These are phyloP conservation scores for Sanchytrium tribonematis DNA, from an alignment of 371 early-diverging fungal genomes.

Conservation along the genomic window DNA sequence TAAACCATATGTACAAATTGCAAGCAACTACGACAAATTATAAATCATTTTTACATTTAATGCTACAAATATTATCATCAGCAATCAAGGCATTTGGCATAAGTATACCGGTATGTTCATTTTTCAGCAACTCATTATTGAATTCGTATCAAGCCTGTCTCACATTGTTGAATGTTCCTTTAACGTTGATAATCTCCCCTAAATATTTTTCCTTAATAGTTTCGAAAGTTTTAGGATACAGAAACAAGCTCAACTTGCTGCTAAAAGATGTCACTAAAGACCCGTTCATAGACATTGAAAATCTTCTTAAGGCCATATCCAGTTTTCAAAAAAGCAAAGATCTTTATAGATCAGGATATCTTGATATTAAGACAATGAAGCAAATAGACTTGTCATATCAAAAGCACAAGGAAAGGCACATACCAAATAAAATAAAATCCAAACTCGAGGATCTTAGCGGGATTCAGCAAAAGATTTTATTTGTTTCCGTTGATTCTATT, in stretches of 20 bases:
- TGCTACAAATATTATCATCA: neutral
- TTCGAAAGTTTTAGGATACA: neutral
- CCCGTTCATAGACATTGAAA: neutral
- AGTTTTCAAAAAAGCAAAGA: neutral
- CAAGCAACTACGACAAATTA: neutral
- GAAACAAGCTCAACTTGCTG: neutral
- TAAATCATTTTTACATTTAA: neutral
- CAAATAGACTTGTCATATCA: neutral
- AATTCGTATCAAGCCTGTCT: neutral
- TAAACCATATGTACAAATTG: neutral
- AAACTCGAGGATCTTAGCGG: neutral
- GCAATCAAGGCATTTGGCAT: neutral
- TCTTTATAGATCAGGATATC: neutral
- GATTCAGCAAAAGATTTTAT: neutral
- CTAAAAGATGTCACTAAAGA: neutral
- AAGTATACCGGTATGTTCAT: neutral
- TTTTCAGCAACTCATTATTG: neutral
- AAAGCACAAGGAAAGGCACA: neutral
- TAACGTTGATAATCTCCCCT: neutral
- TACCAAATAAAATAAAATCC: constrained; percentile 1
- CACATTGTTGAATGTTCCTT: neutral
- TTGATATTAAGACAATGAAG: neutral
- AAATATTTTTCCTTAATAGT: neutral
- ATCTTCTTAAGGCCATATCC: neutral
- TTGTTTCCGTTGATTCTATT: neutral